Evolutionary conservation across 2,329 filamentous ascomycete genomes (phyloP).

Genomic region (Pseudogymnoascus sp.): DNA sequence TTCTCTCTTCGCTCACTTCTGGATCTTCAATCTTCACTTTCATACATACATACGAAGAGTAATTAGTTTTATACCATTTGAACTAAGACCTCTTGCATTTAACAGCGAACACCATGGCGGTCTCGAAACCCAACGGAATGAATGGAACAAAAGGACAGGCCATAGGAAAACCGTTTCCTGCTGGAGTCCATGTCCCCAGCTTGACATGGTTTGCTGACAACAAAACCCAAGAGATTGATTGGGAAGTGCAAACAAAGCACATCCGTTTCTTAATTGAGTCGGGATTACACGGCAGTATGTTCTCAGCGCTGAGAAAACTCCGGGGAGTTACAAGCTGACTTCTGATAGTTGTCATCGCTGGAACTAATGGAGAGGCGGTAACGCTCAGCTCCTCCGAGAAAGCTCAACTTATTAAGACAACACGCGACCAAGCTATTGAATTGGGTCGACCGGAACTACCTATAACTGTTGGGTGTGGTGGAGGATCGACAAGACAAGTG

Average conservation of each 20-base stretch:
- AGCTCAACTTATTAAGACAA: constrained; percentile 29
- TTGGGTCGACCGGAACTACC: constrained; percentile 25
- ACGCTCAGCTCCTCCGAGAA: constrained; percentile 33
- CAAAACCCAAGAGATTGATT: constrained; percentile 16
- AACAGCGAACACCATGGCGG: background rate
- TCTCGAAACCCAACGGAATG: background rate
- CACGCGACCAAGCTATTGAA: constrained; percentile 29
- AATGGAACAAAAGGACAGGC: background rate
- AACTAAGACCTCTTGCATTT: background rate
- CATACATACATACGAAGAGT: background rate
- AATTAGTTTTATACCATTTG: background rate
- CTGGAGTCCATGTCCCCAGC: constrained; percentile 17
- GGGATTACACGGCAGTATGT: constrained; percentile 17
- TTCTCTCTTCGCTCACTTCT: background rate
- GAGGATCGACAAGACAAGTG: constrained; percentile 32
- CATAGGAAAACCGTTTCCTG: constrained; percentile 11
- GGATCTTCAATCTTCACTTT: background rate
- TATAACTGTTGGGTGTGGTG: constrained; percentile 34
- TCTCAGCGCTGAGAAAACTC: background rate
- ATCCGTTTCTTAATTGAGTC: constrained; percentile 16
- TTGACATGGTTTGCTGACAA: constrained; percentile 17
- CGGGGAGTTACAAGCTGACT: background rate
- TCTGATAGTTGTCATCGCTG: constrained; percentile 30
- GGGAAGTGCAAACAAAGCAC: constrained; percentile 16
- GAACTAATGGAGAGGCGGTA: constrained; percentile 38